These are phyloP conservation scores for Suzukiozyma palmioleophila DNA, from an alignment of 1,139 yeast species.

Conservation along the genomic window DNA sequence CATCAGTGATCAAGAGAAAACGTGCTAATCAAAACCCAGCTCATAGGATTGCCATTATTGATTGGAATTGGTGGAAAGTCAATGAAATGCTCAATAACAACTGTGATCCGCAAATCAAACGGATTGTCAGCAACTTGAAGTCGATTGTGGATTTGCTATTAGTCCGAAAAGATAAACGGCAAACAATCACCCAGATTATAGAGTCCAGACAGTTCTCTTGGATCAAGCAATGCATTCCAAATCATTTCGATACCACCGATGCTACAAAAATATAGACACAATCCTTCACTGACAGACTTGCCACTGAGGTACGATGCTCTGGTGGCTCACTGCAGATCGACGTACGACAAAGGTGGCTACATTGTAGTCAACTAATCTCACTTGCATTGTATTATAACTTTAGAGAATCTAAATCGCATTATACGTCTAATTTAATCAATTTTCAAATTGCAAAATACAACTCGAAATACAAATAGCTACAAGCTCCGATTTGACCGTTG, in stretches of 20 bases:
- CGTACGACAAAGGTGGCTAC: no score
- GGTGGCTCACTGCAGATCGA: no score
- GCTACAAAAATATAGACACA: not conserved
- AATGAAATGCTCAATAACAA: constrained; percentile 16
- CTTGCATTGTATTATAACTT: not conserved
- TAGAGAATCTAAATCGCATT: constrained; percentile 1
- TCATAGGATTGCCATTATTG: constrained; percentile 87
- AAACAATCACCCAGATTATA: constrained; percentile 13
- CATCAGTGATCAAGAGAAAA: constrained; percentile 45
- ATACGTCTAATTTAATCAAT: not conserved
- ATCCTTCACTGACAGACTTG: not conserved
- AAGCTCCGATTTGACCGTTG: no score
- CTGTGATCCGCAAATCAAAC: constrained; percentile 14
- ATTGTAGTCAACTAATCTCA: no score
- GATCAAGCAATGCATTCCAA: constrained; percentile 17
- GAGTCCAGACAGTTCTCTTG: constrained; percentile 15
- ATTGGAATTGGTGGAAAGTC: constrained; percentile 74
- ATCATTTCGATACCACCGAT: not conserved
- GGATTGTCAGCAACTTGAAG: constrained; percentile 24
- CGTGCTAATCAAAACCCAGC: constrained; percentile 62
- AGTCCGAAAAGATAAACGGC: constrained; percentile 37
- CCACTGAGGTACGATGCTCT: no score
- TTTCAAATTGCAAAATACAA: no score
- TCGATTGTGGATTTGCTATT: constrained; percentile 29
- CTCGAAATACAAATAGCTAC: no score